Conservation (phyloP, 2,329 filamentous ascomycete genomes). For the Aureobasidium sp. region DNA sequence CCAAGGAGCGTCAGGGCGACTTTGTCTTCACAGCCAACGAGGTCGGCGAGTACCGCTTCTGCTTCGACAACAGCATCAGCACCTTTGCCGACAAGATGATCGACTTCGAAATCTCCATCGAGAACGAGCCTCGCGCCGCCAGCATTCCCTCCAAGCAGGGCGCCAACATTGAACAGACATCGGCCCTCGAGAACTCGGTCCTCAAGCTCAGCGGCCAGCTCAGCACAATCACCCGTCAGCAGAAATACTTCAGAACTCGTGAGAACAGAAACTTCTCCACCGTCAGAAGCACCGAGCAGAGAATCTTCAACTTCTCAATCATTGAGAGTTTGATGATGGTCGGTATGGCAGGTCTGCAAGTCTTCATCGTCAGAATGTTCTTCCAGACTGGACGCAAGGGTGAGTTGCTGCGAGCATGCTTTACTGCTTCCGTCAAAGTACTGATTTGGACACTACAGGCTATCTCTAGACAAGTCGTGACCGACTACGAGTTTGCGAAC, state of each 20-base stretch:
- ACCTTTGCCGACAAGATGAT: conserved; percentile 94
- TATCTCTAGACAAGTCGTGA: conserved; percentile 8
- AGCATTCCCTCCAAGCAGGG: conserved; percentile 83
- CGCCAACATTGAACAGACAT: conserved; percentile 80
- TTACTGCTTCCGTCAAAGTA: neutral
- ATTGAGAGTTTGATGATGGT: conserved; percentile 89
- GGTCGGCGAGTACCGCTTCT: conserved; percentile 86
- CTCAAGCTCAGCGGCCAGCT: conserved; percentile 90
- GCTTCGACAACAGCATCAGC: conserved; percentile 98
- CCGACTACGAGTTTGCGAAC: neutral
- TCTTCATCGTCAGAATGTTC: conserved; percentile 97
- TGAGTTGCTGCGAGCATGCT: conserved; percentile 25
- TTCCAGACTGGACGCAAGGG: conserved; percentile 81
- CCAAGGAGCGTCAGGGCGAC: conserved; percentile 91
- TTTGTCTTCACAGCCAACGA: conserved; percentile 94
- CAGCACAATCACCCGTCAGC: conserved; percentile 90
- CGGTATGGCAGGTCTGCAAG: conserved; percentile 91
- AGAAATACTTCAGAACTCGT: conserved; percentile 98
- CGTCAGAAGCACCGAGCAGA: conserved; percentile 86
- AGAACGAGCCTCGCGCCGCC: conserved; percentile 72
- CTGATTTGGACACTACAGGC: conserved; percentile 4
- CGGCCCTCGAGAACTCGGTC: conserved; percentile 82
- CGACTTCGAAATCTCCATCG: conserved; percentile 95
- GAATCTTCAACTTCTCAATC: conserved; percentile 96
- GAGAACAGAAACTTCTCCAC: conserved; percentile 99